Evolutionary conservation across 331 rosid genomes (phyloP).

Genomic region (Pyrus hybrid): DNA sequence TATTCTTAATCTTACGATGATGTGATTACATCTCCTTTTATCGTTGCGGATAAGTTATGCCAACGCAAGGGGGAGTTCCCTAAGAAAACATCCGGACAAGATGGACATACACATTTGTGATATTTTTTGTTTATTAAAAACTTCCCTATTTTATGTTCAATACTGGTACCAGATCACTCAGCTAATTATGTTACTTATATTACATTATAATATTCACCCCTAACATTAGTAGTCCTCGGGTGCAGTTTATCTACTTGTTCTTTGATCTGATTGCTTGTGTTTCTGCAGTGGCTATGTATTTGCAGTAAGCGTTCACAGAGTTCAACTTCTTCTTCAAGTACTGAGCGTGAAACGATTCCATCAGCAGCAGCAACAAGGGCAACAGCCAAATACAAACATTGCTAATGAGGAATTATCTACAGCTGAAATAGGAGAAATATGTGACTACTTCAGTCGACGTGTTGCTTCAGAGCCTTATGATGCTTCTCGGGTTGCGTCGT

Average conservation of each 20-base stretch:
- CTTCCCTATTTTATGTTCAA: neutral
- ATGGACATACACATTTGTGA: neutral
- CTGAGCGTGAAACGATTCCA: slow-evolving; percentile 97
- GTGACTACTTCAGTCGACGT: slow-evolving; percentile 98
- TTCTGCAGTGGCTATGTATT: slow-evolving; percentile 92
- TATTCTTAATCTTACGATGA: neutral
- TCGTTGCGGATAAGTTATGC: neutral
- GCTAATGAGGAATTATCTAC: slow-evolving; percentile 85
- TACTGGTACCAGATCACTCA: neutral
- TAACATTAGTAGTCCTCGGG: neutral
- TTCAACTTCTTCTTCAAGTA: slow-evolving; percentile 98
- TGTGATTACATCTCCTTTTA: neutral
- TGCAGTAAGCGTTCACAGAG: slow-evolving; percentile 98
- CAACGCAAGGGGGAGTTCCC: neutral
- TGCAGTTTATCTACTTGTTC: neutral
- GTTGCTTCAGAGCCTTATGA: slow-evolving; percentile 99
- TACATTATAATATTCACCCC: neutral
- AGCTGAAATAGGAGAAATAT: slow-evolving; percentile 85
- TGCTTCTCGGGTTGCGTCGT: slow-evolving; percentile 98
- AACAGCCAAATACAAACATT: slow-evolving; percentile 64
- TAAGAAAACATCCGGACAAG: neutral
- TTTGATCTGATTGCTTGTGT: slow-evolving; percentile 16
- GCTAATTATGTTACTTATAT: neutral
- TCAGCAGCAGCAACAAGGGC: slow-evolving; percentile 83
- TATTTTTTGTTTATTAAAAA: neutral